phyloP scores from a whole-genome alignment of 305 asterid species.

The Ilex paraguariensis region DNA sequence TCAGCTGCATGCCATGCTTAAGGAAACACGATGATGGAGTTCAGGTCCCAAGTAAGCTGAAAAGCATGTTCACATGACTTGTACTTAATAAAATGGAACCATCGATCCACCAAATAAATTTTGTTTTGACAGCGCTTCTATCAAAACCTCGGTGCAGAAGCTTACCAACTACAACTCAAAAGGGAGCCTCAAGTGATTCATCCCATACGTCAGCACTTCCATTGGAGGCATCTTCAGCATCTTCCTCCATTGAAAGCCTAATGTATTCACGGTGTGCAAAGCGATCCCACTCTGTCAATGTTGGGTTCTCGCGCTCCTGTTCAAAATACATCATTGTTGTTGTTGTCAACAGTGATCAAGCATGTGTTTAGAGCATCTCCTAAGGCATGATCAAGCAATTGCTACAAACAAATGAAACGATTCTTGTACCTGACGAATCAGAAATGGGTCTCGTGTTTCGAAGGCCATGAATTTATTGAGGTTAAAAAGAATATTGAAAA shows the following conservation, averaged over 20 bases:
- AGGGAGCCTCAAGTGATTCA: conserved; percentile 97
- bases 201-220: conserved; percentile 99
- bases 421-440: conserved; percentile 84
- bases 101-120: not conserved
- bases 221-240: conserved; percentile 98
- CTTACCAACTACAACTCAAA: conserved; percentile 64
- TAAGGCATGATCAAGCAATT: conserved; percentile 3
- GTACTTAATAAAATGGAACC: no score
- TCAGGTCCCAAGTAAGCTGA: no score
- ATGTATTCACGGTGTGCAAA: conserved; percentile 99
- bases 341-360: not conserved
- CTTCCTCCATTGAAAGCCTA: conserved; percentile 99
- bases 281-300: conserved; percentile 98
- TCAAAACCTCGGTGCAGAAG: conserved; percentile 10
- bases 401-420: not conserved
- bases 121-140: not conserved
- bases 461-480: conserved; percentile 99
- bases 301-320: conserved; percentile 99
- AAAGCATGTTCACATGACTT: no score
- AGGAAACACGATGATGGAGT: no score
- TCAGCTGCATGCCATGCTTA: no score
- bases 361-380: no score
- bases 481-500: conserved; percentile 89
- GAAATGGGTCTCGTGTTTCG: conserved; percentile 97
- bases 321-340: not conserved